These are phyloP conservation scores for Dactylorhiza incarnata DNA, from an alignment of 106 monocot genomes.

Conservation along the genomic window DNA sequence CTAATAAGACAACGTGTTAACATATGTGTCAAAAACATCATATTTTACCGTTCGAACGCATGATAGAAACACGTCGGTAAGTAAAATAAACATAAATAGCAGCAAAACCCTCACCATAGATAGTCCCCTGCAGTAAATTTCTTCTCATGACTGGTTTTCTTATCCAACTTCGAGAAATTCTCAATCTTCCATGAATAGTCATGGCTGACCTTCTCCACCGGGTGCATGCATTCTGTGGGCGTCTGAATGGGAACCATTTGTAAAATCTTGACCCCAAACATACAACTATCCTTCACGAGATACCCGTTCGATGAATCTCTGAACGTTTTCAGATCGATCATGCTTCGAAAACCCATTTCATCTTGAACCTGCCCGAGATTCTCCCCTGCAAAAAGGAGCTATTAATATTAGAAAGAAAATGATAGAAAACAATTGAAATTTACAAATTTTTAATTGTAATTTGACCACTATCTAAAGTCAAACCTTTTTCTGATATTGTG, in stretches of 20 bases:
- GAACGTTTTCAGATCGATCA: not conserved
- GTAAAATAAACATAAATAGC: not conserved
- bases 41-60: too few relatives aligned
- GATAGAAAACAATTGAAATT: too few relatives aligned
- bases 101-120: not conserved
- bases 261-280: constrained; percentile 9
- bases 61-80: too few relatives aligned
- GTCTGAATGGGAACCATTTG: constrained; percentile 11
- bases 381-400: constrained; percentile 1
- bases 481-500: constrained; percentile 2
- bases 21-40: too few relatives aligned
- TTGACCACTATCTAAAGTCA: too few relatives aligned
- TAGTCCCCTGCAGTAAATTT: constrained; percentile 4
- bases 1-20: too few relatives aligned
- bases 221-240: not conserved
- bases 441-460: too few relatives aligned
- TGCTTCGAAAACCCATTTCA: constrained; percentile 2
- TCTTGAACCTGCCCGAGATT: constrained; percentile 2
- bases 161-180: constrained; percentile 5
- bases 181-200: constrained; percentile 8
- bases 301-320: not conserved
- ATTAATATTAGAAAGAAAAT: not conserved
- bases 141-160: constrained; percentile 1
- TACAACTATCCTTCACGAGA: not conserved
- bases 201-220: constrained; percentile 8